Conservation (phyloP, 768 basidiomycete genomes). For the Xerocomellus intermedius region DNA sequence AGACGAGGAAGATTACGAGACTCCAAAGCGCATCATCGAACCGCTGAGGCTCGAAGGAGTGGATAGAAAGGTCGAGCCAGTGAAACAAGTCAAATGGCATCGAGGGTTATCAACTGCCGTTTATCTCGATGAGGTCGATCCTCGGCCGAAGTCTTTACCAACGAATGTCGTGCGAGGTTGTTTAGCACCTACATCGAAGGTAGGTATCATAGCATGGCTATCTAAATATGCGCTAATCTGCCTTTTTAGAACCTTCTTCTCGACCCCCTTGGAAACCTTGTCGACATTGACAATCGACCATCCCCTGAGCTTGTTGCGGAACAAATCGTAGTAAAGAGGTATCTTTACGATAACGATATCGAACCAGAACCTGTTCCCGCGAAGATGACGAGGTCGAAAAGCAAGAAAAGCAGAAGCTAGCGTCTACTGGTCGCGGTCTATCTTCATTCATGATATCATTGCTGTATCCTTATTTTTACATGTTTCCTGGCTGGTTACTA, state of each 20-base stretch:
- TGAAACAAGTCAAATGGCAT: constrained; percentile 77
- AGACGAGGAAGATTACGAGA: constrained; percentile 79
- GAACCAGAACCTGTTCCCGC: constrained; percentile 32
- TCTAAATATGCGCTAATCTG: constrained; percentile 3
- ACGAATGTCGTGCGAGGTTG: constrained; percentile 61
- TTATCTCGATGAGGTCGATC: constrained; percentile 61
- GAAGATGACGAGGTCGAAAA: constrained; percentile 58
- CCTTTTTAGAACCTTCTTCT: constrained; percentile 51
- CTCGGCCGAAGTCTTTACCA: constrained; percentile 43
- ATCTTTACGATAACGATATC: constrained; percentile 74
- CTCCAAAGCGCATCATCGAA: constrained; percentile 51
- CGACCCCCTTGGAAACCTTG: constrained; percentile 72
- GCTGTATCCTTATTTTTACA: constrained; percentile 35
- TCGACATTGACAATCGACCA: constrained; percentile 51
- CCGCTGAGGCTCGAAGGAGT: constrained; percentile 37
- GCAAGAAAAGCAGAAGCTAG: constrained; percentile 47
- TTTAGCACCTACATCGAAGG: constrained; percentile 67
- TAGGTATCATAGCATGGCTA: constrained; percentile 25
- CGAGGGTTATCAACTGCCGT: constrained; percentile 60
- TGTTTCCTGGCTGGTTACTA: background rate
- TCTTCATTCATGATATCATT: constrained; percentile 23
- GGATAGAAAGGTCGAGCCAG: constrained; percentile 30
- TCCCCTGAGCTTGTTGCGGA: constrained; percentile 58
- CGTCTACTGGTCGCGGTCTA: constrained; percentile 1
- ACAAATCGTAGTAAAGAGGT: constrained; percentile 71